phyloP scores from a whole-genome alignment of 1,139 yeast genomes.

The Arxiozyma slooffiae region DNA sequence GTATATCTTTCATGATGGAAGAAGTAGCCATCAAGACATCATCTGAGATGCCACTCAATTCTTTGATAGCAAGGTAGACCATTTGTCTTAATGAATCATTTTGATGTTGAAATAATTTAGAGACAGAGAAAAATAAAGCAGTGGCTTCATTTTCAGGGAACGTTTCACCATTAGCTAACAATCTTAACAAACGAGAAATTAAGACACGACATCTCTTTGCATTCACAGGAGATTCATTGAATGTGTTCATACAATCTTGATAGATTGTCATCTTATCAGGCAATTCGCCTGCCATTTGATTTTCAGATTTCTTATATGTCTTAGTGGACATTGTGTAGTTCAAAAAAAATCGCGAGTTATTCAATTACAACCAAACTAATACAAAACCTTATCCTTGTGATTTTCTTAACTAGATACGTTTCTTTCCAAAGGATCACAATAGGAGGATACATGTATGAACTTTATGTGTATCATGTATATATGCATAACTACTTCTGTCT shows the following conservation, averaged over 20 bases:
- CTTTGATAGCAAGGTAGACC: constrained; percentile 90
- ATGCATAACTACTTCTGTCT: background rate
- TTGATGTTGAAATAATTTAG: constrained; percentile 89
- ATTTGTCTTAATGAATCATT: constrained; percentile 85
- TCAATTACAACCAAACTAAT: background rate
- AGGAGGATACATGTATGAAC: background rate
- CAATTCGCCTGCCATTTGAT: constrained; percentile 49
- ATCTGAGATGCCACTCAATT: constrained; percentile 71
- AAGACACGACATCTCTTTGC: constrained; percentile 77
- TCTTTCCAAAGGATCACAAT: background rate
- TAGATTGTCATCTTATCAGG: constrained; percentile 97
- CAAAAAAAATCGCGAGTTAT: background rate
- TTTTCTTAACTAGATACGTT: background rate
- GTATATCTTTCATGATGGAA: constrained; percentile 95
- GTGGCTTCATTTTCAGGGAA: constrained; percentile 90
- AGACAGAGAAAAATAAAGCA: constrained; percentile 82
- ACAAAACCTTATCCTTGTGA: background rate
- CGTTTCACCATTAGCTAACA: constrained; percentile 73
- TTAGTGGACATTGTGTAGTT: constrained; percentile 58
- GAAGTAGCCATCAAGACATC: constrained; percentile 97
- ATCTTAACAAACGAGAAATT: constrained; percentile 51
- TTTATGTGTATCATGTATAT: background rate
- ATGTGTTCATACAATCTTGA: constrained; percentile 89
- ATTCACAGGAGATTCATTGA: constrained; percentile 85
- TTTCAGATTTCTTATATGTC: constrained; percentile 77